Base-by-base conservation (phyloP, 345 rosid species). In the Linum tenue region DNA sequence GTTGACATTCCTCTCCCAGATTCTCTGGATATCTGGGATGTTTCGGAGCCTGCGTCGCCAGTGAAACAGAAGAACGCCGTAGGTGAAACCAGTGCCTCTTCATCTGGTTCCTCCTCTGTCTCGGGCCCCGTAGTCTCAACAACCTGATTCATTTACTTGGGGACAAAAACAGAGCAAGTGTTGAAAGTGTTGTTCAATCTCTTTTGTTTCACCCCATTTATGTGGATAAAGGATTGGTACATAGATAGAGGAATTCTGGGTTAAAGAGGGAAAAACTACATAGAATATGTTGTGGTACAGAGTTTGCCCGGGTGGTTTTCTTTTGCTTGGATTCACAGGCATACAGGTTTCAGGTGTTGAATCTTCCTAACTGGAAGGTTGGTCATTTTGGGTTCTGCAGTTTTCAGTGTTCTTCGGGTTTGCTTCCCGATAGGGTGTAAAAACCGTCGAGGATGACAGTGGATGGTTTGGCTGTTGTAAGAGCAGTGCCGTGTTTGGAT, bases 11-110 rank as follows among this genome's bases (percentile, higher is more conserved):
- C 83, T 64, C 95, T 92, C 62, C 97, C 94, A 0, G 97, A 89
- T 60, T 77, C 87, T 11, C 71, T 89, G 77, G 98, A 89, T 76
- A 92, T 87, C 48, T 91, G 97, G 6, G 98, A 92, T 69, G 82
- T 85, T n/a, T 72, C 88, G 16, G 97, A 83, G 69, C 64, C 75
- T 0, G 77, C 66, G 62, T 12, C 75, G 44, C 50, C 81, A 60
- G 67, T 74, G 71, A 85, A 85, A 75, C 77, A 65, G 76, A 92
- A 81, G 84, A 82, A 71, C 41, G 73, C 77, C 8, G 72, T 70
- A 43, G 78, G 71, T 37, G 95, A 83, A 79, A 78, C 76, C 7
- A 68, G 76, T 70, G 69, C 80, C 56, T 73, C 89, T 35, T 76
- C 88, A 51, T 82, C 84, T 50, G 78, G 85, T 62, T 72, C 81